Base-by-base conservation (phyloP, 78 protist species). In the Dictyostelium purpureum region DNA sequence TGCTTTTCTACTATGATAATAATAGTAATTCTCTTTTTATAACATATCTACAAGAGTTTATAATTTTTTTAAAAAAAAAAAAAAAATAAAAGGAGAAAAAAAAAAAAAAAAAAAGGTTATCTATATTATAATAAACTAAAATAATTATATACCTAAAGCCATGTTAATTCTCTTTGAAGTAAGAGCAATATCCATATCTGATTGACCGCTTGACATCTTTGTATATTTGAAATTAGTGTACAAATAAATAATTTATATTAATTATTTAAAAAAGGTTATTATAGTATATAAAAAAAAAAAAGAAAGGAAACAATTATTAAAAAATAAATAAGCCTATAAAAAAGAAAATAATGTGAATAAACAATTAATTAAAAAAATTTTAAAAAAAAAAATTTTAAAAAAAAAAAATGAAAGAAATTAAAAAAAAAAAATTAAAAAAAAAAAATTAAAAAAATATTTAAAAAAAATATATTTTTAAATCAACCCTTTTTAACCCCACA, bases 111-210 rank as follows among this genome's bases (percentile, higher is more conserved):
- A 7, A 24, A 12, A 37, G 54, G 7, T 11, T 49, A 49, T 49
- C 54, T 49, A 49, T 49, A 7, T 14, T 49, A 49, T 49, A 7
- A 14, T 14, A 14, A 2, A 65, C 31, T 40, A 69, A 31, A 33
- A 33, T 63, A 43, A 63, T 63, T 69, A 69, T 42, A 69, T 69
- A 69, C 76, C 76, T 69, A 69, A 69, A 69, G 76, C 76, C 76
- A 69, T 69, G 21, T 69, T 69, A 69, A 69, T 69, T 42, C 52
- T 69, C 31, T 69, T 69, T 40, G 76, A 69, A 7, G 56, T 69
- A n/a, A 69, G 51, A 42, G 76, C 76, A 69, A 69, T 69, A 69
- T 35, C 76, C 11, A n/a, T 45, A 69, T 69, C 76, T 40, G 76
- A 69, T 40, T 40, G 56, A 31, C 52, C 19, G 7, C 52, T 12